A percentile compares a stretch with the other conserved stretches of the same genome.
These are phyloP conservation scores for Drosera spatulata DNA, from an alignment of 179 eudicot genomes.

Conservation along the genomic window DNA sequence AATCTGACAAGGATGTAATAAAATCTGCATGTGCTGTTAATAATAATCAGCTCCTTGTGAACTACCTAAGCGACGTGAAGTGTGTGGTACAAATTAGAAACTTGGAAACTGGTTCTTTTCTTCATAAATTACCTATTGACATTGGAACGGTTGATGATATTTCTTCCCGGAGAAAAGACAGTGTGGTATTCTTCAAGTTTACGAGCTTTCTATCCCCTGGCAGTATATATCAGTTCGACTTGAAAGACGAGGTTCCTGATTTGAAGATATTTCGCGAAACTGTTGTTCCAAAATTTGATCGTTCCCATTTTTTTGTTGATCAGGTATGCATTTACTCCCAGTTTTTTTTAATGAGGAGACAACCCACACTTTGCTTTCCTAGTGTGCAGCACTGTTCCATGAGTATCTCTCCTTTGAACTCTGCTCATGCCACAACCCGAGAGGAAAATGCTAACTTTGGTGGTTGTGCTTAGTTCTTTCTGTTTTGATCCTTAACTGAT, in stretches of 20 bases:
- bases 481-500: no score
- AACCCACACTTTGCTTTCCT: background rate
- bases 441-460: no score
- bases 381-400: background rate
- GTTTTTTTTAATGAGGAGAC: background rate
- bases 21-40: conserved; percentile 78
- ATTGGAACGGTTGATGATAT: conserved; percentile 74
- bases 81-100: conserved; percentile 72
- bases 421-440: no score
- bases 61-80: conserved; percentile 80
- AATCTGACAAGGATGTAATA: conserved; percentile 79
- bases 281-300: conserved; percentile 79
- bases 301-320: conserved; percentile 58
- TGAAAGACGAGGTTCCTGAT: conserved; percentile 47
- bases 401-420: no score
- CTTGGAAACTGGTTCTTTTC: conserved; percentile 53
- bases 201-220: conserved; percentile 88
- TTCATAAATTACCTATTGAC: conserved; percentile 69
- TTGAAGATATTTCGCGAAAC: conserved; percentile 73
- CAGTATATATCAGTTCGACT: conserved; percentile 62
- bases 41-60: conserved; percentile 51
- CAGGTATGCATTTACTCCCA: conserved; percentile 37
- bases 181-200: conserved; percentile 49
- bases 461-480: no score
- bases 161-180: conserved; percentile 64